Evolutionary conservation across 768 basidiomycete genomes (phyloP).

Genomic region (Lepiota brunneoincarnata): DNA sequence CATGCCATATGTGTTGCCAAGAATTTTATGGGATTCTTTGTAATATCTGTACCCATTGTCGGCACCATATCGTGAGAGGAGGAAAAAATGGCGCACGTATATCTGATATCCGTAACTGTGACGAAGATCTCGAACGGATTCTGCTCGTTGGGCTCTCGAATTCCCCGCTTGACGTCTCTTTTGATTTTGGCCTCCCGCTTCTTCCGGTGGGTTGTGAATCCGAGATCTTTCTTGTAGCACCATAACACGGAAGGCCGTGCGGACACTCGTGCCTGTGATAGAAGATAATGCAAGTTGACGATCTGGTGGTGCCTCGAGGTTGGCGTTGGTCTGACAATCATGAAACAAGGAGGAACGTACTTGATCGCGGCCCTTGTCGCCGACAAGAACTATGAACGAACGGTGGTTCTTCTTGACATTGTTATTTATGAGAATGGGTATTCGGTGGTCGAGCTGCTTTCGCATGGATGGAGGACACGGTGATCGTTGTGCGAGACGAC

Average conservation of each 20-base stretch:
- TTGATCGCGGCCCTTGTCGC: slow-evolving; percentile 92
- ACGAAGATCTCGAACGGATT: slow-evolving; percentile 98
- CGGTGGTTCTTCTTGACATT: slow-evolving; percentile 92
- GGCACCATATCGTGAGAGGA: background rate
- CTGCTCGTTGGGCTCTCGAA: slow-evolving; percentile 92
- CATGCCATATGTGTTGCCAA: slow-evolving; percentile 98
- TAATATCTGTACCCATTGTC: slow-evolving; percentile 61
- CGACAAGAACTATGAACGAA: slow-evolving; percentile 94
- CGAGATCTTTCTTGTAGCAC: slow-evolving; percentile 99
- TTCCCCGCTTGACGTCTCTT: slow-evolving; percentile 90
- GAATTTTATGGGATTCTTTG: slow-evolving; percentile 94
- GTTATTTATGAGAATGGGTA: slow-evolving; percentile 89
- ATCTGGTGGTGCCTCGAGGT: no score
- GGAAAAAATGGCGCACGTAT: slow-evolving; percentile 63
- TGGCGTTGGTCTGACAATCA: background rate
- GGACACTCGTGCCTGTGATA: slow-evolving; percentile 88
- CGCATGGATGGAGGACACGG: slow-evolving; percentile 48
- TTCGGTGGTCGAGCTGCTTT: slow-evolving; percentile 89
- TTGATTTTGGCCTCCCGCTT: slow-evolving; percentile 97
- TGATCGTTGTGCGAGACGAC: background rate
- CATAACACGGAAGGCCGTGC: slow-evolving; percentile 90
- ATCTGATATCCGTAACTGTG: slow-evolving; percentile 97
- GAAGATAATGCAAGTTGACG: slow-evolving; percentile 92
- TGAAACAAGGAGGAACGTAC: slow-evolving; percentile 34
- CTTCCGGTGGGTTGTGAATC: slow-evolving; percentile 95